phyloP scores from a whole-genome alignment of 768 basidiomycete species.

The Rhodotorula kratochvilovae region DNA sequence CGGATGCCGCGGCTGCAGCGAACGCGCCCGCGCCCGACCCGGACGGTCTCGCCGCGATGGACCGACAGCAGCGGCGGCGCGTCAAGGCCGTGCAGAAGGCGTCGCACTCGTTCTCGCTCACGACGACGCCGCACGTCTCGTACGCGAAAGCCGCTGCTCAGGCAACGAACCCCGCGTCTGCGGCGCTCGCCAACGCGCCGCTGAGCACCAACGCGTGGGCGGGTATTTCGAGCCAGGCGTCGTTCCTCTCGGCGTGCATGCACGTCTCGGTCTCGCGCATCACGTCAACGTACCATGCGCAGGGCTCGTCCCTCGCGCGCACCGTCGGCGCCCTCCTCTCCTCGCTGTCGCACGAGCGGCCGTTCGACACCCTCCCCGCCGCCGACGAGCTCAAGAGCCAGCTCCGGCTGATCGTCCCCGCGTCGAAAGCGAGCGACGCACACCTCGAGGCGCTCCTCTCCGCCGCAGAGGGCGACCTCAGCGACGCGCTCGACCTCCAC shows the following conservation, averaged over 20 bases:
- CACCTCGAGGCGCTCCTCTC: slow-evolving; percentile 29
- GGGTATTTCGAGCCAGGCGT: slow-evolving; percentile 22
- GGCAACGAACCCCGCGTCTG: background rate
- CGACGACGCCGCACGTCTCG: slow-evolving; percentile 13
- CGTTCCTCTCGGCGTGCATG: slow-evolving; percentile 23
- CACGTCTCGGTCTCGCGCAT: slow-evolving; percentile 18
- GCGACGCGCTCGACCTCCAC: slow-evolving; percentile 40
- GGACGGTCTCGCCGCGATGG: background rate
- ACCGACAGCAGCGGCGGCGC: slow-evolving; percentile 10
- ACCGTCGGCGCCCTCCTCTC: slow-evolving; percentile 23
- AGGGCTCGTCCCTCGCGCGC: slow-evolving; percentile 15
- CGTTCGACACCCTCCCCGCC: slow-evolving; percentile 17
- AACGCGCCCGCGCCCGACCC: background rate
- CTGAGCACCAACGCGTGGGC: slow-evolving; percentile 31
- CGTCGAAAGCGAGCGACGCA: background rate
- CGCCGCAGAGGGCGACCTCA: slow-evolving; percentile 38
- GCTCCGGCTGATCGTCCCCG: slow-evolving; percentile 16
- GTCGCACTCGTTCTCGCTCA: slow-evolving; percentile 30
- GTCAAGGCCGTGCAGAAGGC: slow-evolving; percentile 25
- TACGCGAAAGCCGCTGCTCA: background rate
- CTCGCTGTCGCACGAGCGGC: slow-evolving; percentile 19
- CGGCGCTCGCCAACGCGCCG: slow-evolving; percentile 7
- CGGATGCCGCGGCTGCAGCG: slow-evolving; percentile 1
- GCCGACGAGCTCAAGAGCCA: slow-evolving; percentile 1
- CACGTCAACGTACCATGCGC: slow-evolving; percentile 19